Conservation (phyloP, 495 filamentous ascomycete species). For the Neurospora sp. region DNA sequence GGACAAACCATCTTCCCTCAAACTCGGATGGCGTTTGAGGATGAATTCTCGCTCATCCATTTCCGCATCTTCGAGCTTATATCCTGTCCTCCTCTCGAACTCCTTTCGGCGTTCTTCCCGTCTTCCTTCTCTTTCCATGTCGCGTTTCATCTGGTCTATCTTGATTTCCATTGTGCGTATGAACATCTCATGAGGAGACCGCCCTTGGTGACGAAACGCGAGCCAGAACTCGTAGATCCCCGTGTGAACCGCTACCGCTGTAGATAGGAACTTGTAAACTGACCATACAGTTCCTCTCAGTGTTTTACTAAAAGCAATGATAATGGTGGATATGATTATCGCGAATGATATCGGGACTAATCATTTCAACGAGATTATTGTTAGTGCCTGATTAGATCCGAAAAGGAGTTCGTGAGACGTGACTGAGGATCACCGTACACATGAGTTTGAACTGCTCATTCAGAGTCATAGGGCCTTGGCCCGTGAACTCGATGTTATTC, state of each 20-base stretch:
- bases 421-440: neutral
- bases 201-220: neutral
- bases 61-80: neutral
- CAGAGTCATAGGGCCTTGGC: neutral
- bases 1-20: too few relatives aligned
- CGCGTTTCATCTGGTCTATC: neutral
- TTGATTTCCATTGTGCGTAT: neutral
- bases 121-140: neutral
- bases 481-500: conserved; percentile 21
- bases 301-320: conserved; percentile 10
- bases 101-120: neutral
- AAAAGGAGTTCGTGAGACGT: too few relatives aligned
- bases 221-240: conserved; percentile 16
- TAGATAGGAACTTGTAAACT: conserved; percentile 2
- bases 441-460: neutral
- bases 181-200: neutral
- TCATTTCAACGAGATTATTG: too few relatives aligned
- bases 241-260: neutral
- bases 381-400: too few relatives aligned
- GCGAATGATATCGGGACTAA: conserved; percentile 21
- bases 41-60: too few relatives aligned
- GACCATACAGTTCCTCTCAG: conserved; percentile 10
- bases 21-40: too few relatives aligned
- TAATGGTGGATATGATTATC: conserved; percentile 15
- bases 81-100: neutral